phyloP scores from a whole-genome alignment of 345 rosid genomes.

The Corchorus capsularis region DNA sequence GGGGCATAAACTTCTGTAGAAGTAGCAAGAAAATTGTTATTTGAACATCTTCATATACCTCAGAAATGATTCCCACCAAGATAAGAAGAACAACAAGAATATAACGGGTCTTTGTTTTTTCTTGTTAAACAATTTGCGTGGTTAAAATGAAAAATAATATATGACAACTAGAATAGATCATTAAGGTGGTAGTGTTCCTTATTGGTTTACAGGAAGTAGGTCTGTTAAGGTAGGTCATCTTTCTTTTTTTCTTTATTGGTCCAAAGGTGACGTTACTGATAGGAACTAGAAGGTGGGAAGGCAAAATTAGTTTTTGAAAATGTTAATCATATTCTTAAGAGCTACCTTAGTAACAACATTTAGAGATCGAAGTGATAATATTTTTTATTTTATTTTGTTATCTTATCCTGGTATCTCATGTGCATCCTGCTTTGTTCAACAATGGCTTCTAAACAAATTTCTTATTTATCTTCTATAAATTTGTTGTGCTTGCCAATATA shows the following conservation, averaged over 20 bases:
- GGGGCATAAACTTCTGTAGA: background rate
- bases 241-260: background rate
- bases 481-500: conserved; percentile 7
- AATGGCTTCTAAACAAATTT: conserved; percentile 3
- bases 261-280: background rate
- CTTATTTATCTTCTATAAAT: background rate
- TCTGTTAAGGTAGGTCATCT: background rate
- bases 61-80: background rate
- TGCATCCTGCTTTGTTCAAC: background rate
- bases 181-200: background rate
- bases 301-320: background rate
- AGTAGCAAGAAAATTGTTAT: background rate
- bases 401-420: background rate
- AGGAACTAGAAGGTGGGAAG: conserved; percentile 10
- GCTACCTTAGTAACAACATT: background rate
- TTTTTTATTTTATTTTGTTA: background rate
- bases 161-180: background rate
- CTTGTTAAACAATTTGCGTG: background rate
- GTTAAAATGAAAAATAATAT: background rate
- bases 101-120: background rate
- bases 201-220: background rate
- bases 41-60: background rate
- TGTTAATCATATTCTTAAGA: background rate
- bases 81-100: background rate
- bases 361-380: background rate